Percentiles rank a stretch among this genome's conserved stretches.
Evolutionary conservation across 2,329 filamentous ascomycete species (phyloP).

Genomic region (Endoconidiophora laricicola): DNA sequence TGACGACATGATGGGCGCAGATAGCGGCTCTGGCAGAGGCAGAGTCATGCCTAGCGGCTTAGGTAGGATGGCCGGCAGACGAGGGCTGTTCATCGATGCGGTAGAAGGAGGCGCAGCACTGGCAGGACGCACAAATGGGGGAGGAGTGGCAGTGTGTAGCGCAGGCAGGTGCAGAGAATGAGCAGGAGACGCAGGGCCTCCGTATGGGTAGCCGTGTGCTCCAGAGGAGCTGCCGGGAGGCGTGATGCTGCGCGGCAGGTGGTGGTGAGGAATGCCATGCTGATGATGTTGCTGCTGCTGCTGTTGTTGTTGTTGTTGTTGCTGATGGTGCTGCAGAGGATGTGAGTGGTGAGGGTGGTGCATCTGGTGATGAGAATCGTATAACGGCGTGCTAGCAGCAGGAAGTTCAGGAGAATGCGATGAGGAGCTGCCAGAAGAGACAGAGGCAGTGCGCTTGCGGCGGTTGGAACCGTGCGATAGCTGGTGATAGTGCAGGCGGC

Average conservation of each 20-base stretch:
- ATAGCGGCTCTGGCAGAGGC: constrained; percentile 26
- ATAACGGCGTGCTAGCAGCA: constrained; percentile 27
- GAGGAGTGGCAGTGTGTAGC: constrained; percentile 23
- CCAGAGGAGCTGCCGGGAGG: constrained; percentile 29
- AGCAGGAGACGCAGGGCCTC: constrained; percentile 15
- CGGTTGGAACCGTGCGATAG: constrained; percentile 68
- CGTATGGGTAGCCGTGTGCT: constrained; percentile 26
- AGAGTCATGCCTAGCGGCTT: constrained; percentile 42
- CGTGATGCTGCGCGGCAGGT: constrained; percentile 30
- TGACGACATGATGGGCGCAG: constrained; percentile 20
- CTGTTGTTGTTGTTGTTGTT: constrained; percentile 26
- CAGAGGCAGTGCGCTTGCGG: constrained; percentile 57
- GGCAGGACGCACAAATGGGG: constrained; percentile 4
- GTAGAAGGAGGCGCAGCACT: neutral
- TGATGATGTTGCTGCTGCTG: constrained; percentile 27
- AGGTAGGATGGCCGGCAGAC: constrained; percentile 45
- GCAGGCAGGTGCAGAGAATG: constrained; percentile 35
- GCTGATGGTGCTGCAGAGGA: constrained; percentile 19
- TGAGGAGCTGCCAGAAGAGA: constrained; percentile 46
- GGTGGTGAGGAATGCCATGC: constrained; percentile 11
- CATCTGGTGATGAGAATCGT: no score
- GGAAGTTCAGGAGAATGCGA: constrained; percentile 35
- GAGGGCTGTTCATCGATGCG: constrained; percentile 27
- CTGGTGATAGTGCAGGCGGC: constrained; percentile 75
- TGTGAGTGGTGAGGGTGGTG: no score